Evolutionary conservation across 2,329 filamentous ascomycete genomes (phyloP), one percentile per base, ranked within the genome.

Genomic region (Diaporthe sp.): DNA sequence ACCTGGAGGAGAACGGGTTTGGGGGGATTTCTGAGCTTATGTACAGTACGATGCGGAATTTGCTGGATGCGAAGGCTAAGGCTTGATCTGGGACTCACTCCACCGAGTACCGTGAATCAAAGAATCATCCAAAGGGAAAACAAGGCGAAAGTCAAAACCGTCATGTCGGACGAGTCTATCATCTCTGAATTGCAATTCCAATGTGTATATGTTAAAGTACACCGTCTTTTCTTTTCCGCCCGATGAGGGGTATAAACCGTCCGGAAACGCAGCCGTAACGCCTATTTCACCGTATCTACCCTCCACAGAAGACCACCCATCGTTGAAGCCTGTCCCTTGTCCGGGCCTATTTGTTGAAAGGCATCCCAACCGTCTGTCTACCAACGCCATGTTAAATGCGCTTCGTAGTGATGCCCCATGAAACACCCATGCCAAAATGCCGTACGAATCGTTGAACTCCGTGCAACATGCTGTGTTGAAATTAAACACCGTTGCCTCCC

Each of bases 1-100:
- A 92, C 84, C 83, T 97, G 77, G 92, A 93, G 75, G 86, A 85
- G 8, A 89, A 88, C 72, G 93, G 93, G 0, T 87, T 94, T 61
- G 85, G 83, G 15, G 95, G 95, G 0, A 87, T 96, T 42, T 89
- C 90, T 22, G 88, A 92, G 77, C 84, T 97, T 80, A 93, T 97
- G 88, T 94, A 94, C 82, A 94, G 92, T 79, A 96, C 94, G 1
- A 95, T 97, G 90, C 95, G 93, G 82, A 91, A 93, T 70, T 84
- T 96, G 79, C 92, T 91, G 84, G 90, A 86, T 76, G 83, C 85
- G 47, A 85, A 83, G 79, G 82, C 84, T 44, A 78, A 72, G 61
- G 60, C 53, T 13, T 74, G 55, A 72, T 58, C 13, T 44, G 44
- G 34, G 7, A 34, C 7, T 34, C 34, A 34, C 34, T 34, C 34